Evolutionary conservation across 108 stramenopile genomes (phyloP), one percentile per base, ranked within the genome.

Genomic region (Mayamaea pseudoterrestris): DNA sequence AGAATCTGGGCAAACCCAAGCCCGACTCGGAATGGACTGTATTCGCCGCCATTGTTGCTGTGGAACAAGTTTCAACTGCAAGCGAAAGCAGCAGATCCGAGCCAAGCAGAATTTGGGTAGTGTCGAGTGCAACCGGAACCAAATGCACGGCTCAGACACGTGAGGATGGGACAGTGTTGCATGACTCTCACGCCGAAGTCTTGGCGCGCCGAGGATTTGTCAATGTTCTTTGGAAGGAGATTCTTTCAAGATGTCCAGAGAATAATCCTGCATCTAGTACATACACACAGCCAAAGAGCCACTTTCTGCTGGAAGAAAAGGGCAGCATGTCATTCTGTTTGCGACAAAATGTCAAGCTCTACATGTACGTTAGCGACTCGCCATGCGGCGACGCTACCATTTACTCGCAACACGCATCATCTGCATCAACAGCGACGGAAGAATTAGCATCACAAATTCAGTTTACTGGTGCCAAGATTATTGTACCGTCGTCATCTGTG

Each of bases 381-480:
- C 94, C 94, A 5, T 95, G 94, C 55, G 94, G 94, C 9, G 94
- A 95, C 63, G 84, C 87, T 23, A 69, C 90, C 6, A 94, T 94
- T 36, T 94, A 94, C 63, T 47, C 50, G 78, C 9, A 55, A 29
- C 31, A 42, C 46, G 24, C 23, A 24, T 21, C 37, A 55, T 5
- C 24, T 17, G 50, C 17, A 22, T 27, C 48, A 28, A 37, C 44
- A 55, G 44, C 32, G 43, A 24, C 50, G 47, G 29, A 71, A 58
- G 5, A 60, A 57, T 2, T 46, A 59, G 17, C 31, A 17, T 29
- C 36, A 43, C 31, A 49, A 54, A 35, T 69, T 11, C 61, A 72
- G 40, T 92, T 83, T 40, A 92, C 93, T 11, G 93, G 93, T 23
- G 93, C 93, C 20, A 94, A 94, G 50, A 63, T 91, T 21, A 66